A percentile compares a stretch with the other conserved stretches of the same genome.
Conservation (phyloP, 257 asterid genomes). For the Misopates orontium region DNA sequence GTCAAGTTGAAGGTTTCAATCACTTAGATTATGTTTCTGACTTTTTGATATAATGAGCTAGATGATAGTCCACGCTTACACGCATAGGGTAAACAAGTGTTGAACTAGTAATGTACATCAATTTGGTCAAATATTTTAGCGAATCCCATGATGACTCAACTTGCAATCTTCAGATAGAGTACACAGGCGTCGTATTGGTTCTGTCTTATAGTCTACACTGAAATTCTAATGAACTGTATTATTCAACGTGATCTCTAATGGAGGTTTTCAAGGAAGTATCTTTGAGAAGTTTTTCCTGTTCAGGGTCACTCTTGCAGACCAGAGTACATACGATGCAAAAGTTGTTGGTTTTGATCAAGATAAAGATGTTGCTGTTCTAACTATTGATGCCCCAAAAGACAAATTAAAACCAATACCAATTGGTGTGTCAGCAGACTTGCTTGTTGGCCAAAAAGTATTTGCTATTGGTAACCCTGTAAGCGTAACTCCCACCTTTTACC, state of each 20-base stretch:
- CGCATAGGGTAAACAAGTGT: no score
- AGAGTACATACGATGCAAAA: slow-evolving; percentile 81
- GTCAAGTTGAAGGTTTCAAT: no score
- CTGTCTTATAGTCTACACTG: neutral
- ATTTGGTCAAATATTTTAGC: no score
- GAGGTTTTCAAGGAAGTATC: slow-evolving; percentile 1
- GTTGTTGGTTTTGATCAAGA: slow-evolving; percentile 98
- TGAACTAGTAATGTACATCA: no score
- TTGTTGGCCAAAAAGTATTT: slow-evolving; percentile 94
- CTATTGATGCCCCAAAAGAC: slow-evolving; percentile 70
- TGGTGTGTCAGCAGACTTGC: slow-evolving; percentile 91
- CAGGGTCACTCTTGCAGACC: slow-evolving; percentile 91
- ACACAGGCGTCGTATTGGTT: no score
- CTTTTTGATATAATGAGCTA: no score
- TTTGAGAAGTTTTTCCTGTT: slow-evolving; percentile 14
- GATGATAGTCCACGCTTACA: no score
- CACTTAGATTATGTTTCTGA: no score
- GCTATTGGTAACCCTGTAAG: slow-evolving; percentile 98
- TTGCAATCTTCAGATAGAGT: neutral
- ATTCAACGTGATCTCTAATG: neutral
- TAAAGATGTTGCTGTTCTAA: slow-evolving; percentile 93
- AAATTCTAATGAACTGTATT: neutral
- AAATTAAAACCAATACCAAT: slow-evolving; percentile 88
- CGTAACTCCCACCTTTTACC: neutral
- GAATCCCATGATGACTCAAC: no score